These are phyloP conservation scores for Pulveroboletus frians DNA, from an alignment of 768 basidiomycete species.

Conservation along the genomic window DNA sequence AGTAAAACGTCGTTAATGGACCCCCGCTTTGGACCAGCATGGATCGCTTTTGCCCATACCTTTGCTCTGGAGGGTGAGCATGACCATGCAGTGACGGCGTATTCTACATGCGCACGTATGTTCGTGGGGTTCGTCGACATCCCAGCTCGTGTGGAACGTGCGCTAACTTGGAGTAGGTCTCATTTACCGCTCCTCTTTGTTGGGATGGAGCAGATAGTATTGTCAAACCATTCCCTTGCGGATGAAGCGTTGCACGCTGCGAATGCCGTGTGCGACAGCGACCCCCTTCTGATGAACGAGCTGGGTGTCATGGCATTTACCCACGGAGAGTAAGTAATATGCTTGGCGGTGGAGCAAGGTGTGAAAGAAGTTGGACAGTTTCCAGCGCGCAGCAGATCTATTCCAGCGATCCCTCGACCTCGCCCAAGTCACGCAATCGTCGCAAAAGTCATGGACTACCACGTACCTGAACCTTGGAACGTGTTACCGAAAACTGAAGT, in stretches of 20 bases:
- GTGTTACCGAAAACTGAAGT: constrained; percentile 78
- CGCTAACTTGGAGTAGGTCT: constrained; percentile 54
- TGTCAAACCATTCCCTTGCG: constrained; percentile 76
- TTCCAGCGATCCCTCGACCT: constrained; percentile 76
- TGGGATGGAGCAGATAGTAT: constrained; percentile 95
- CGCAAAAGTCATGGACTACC: constrained; percentile 79
- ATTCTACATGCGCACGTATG: constrained; percentile 93
- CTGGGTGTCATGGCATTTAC: constrained; percentile 90
- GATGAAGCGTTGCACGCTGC: constrained; percentile 87
- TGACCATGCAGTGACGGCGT: constrained; percentile 96
- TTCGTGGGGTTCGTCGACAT: constrained; percentile 74
- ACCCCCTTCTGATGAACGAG: constrained; percentile 90
- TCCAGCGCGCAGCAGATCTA: constrained; percentile 59
- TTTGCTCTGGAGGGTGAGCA: constrained; percentile 98
- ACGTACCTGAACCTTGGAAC: constrained; percentile 94
- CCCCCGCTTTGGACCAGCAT: constrained; percentile 91
- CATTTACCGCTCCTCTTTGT: constrained; percentile 94
- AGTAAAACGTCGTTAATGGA: constrained; percentile 98
- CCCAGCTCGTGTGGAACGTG: neutral
- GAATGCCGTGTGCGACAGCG: constrained; percentile 72
- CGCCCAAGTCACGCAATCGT: constrained; percentile 80
- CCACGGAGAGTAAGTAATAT: constrained; percentile 62
- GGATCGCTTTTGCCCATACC: constrained; percentile 97
- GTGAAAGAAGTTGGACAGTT: constrained; percentile 47
- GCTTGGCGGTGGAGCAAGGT: neutral